Evolutionary conservation across 2,329 filamentous ascomycete genomes (phyloP).

Genomic region (Biscogniauxia sp.): DNA sequence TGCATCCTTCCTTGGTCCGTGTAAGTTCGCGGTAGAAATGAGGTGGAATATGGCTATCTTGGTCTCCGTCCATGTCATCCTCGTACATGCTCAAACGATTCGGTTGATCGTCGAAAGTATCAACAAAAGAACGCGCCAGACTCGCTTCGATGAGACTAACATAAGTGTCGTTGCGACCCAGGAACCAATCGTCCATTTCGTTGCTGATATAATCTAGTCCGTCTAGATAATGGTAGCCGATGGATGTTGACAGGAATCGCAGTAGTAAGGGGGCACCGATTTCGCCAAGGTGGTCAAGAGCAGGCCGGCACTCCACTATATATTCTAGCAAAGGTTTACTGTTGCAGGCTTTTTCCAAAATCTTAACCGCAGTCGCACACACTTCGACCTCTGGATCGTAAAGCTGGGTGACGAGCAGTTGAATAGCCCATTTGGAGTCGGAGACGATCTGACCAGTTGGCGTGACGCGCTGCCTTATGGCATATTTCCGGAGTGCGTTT

Average conservation of each 20-base stretch:
- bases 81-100: constrained; percentile 58
- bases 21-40: constrained; percentile 97
- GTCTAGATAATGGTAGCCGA: constrained; percentile 96
- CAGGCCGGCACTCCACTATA: constrained; percentile 92
- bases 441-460: constrained; percentile 44
- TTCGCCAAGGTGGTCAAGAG: constrained; percentile 91
- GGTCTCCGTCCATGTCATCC: constrained; percentile 52
- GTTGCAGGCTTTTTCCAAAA: constrained; percentile 95
- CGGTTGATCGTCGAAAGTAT: constrained; percentile 58
- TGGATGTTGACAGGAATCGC: constrained; percentile 90
- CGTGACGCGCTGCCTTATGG: constrained; percentile 51
- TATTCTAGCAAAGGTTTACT: constrained; percentile 88
- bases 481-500: constrained; percentile 82
- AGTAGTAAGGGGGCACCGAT: constrained; percentile 91
- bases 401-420: constrained; percentile 92
- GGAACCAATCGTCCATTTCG: constrained; percentile 99
- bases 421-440: constrained; percentile 93
- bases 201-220: constrained; percentile 98
- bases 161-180: constrained; percentile 95
- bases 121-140: constrained; percentile 78
- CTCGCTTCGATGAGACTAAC: constrained; percentile 95
- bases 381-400: constrained; percentile 98
- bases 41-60: constrained; percentile 73
- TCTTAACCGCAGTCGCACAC: constrained; percentile 93
- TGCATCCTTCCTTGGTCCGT: constrained; percentile 87